Evolutionary conservation across 306 rosid genomes (phyloP).

Genomic region (Pyrus pyrifolia): DNA sequence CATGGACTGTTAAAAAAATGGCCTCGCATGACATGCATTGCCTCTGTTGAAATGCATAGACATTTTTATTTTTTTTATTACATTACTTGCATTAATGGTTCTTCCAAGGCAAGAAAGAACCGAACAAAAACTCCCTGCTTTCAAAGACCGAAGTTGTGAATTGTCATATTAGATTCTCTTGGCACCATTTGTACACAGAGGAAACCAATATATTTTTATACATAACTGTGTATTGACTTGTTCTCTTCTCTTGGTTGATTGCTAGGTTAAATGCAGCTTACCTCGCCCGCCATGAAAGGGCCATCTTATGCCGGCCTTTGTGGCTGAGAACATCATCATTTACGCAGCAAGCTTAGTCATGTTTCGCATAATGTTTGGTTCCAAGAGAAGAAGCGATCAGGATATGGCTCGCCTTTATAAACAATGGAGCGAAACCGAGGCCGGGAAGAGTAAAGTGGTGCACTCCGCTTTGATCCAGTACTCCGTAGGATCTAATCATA

Average conservation of each 20-base stretch:
- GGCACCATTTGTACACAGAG: not conserved
- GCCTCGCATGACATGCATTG: not conserved
- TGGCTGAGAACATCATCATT: constrained; percentile 50
- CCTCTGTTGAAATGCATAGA: not conserved
- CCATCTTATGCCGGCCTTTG: constrained; percentile 49
- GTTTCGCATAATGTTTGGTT: not conserved
- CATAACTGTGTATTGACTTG: not conserved
- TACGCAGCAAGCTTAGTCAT: constrained; percentile 32
- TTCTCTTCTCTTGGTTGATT: constrained; percentile 19
- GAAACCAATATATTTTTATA: not conserved
- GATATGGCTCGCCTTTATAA: not conserved
- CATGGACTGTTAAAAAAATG: not conserved
- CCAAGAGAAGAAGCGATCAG: not conserved
- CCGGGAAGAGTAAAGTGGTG: not conserved
- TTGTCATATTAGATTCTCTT: not conserved
- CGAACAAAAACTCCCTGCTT: not conserved
- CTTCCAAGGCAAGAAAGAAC: not conserved
- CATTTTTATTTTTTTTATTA: not conserved
- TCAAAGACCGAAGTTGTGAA: not conserved
- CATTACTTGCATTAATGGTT: not conserved
- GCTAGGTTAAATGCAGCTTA: constrained; percentile 74
- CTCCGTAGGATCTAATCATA: not conserved
- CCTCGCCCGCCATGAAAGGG: constrained; percentile 54
- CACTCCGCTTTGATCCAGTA: not conserved
- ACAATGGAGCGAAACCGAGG: not conserved